Evolutionary conservation across 208 protist species (phyloP).

Genomic region (Trichomonas tenax): DNA sequence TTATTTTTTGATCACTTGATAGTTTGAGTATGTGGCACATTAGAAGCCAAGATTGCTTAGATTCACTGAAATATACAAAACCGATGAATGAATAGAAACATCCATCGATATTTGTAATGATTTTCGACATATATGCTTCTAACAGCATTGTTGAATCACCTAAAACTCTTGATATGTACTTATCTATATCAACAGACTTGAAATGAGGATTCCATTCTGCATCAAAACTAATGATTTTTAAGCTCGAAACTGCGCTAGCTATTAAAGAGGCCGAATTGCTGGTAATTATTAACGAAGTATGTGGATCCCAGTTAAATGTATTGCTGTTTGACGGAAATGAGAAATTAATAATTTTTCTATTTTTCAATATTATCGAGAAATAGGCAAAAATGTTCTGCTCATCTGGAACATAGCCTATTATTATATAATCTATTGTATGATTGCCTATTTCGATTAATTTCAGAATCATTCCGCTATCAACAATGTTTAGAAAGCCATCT

Average conservation of each 20-base stretch:
- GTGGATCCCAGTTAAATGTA: neutral
- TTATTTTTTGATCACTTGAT: neutral
- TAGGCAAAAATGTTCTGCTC: neutral
- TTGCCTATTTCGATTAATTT: neutral
- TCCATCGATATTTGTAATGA: neutral
- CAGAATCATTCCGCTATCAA: neutral
- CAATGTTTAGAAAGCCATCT: neutral
- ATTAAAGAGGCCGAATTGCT: neutral
- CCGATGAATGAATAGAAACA: neutral
- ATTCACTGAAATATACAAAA: neutral
- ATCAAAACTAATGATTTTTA: neutral
- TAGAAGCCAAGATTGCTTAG: neutral
- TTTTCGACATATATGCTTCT: neutral
- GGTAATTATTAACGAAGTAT: neutral
- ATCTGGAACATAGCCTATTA: neutral
- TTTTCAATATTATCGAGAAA: neutral
- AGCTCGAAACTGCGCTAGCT: neutral
- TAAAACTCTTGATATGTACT: neutral
- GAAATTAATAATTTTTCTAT: neutral
- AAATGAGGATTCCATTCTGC: neutral
- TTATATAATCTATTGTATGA: neutral
- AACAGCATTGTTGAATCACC: neutral
- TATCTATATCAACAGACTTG: neutral
- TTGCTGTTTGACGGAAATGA: neutral
- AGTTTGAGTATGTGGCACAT: neutral